These are phyloP conservation scores for Xerocomus brunneocitrinus DNA, from an alignment of 768 basidiomycete genomes.

Conservation along the genomic window DNA sequence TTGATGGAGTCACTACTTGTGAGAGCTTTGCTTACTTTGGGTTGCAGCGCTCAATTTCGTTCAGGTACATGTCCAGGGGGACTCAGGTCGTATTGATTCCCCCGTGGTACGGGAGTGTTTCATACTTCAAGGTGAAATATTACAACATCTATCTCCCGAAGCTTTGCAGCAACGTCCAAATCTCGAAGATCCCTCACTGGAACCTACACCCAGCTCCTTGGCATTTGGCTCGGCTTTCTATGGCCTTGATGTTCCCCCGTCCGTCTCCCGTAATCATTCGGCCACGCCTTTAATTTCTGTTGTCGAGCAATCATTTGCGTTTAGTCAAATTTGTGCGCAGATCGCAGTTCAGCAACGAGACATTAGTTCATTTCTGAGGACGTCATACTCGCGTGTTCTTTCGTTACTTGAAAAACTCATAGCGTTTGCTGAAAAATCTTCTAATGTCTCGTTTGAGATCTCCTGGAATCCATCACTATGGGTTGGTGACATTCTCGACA, in stretches of 20 bases:
- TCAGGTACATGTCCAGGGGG: constrained; percentile 37
- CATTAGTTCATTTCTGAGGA: constrained; percentile 36
- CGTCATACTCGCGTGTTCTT: constrained; percentile 50
- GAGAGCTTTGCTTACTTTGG: constrained; percentile 15
- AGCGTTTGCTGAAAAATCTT: constrained; percentile 34
- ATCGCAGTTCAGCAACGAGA: constrained; percentile 30
- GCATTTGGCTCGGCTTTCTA: constrained; percentile 63
- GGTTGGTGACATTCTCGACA: constrained; percentile 51
- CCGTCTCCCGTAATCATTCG: constrained; percentile 22
- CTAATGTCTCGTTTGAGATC: constrained; percentile 33
- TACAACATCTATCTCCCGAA: constrained; percentile 46
- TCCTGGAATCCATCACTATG: constrained; percentile 64
- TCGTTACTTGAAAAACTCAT: constrained; percentile 49
- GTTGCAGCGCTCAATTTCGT: constrained; percentile 2
- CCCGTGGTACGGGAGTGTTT: constrained; percentile 39
- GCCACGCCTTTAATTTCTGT: constrained; percentile 51
- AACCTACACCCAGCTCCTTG: constrained; percentile 38
- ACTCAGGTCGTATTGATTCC: constrained; percentile 33
- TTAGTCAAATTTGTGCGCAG: constrained; percentile 45
- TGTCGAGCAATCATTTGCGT: constrained; percentile 49
- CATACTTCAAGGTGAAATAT: constrained; percentile 49
- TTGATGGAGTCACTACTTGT: constrained; percentile 65
- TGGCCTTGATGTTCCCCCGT: constrained; percentile 35
- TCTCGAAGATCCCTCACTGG: constrained; percentile 35
- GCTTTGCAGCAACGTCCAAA: constrained; percentile 50